These are phyloP conservation scores for Aureobasidium pullulans DNA, from an alignment of 2,329 filamentous ascomycete species.

Conservation along the genomic window DNA sequence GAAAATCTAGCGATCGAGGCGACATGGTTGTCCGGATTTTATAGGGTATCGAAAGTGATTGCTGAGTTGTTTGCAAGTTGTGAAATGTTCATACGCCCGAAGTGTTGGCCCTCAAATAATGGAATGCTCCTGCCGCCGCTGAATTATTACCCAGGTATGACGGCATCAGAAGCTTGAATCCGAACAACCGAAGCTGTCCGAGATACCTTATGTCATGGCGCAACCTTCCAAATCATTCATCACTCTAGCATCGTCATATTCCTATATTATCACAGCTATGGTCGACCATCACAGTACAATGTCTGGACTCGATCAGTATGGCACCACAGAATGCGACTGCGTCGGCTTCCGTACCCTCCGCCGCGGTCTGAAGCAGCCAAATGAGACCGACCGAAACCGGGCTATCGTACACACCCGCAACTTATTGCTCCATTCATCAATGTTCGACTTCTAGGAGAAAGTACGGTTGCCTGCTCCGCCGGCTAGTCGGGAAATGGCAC, in stretches of 20 bases:
- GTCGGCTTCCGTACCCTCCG: background rate
- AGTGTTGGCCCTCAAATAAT: background rate
- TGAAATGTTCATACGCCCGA: background rate
- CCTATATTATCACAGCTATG: background rate
- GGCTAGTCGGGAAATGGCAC: background rate
- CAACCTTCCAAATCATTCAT: too few species aligned
- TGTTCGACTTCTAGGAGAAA: background rate
- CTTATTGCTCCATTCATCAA: background rate
- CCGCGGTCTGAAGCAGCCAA: background rate
- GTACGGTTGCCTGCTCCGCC: background rate
- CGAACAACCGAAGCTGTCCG: too few species aligned
- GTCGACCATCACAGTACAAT: too few species aligned
- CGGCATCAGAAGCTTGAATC: too few species aligned
- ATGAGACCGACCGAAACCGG: background rate
- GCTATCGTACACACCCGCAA: background rate
- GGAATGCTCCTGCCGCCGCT: too few species aligned
- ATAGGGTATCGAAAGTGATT: too few species aligned
- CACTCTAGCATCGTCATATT: background rate
- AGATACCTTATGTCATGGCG: too few species aligned
- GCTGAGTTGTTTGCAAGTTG: background rate
- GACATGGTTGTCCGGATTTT: constrained; percentile 1
- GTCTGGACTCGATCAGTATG: too few species aligned
- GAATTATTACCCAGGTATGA: too few species aligned
- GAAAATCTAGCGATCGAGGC: constrained; percentile 28
- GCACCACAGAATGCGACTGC: background rate